phyloP scores from a whole-genome alignment of 179 eudicot genomes.

The Beta lomatogona region DNA sequence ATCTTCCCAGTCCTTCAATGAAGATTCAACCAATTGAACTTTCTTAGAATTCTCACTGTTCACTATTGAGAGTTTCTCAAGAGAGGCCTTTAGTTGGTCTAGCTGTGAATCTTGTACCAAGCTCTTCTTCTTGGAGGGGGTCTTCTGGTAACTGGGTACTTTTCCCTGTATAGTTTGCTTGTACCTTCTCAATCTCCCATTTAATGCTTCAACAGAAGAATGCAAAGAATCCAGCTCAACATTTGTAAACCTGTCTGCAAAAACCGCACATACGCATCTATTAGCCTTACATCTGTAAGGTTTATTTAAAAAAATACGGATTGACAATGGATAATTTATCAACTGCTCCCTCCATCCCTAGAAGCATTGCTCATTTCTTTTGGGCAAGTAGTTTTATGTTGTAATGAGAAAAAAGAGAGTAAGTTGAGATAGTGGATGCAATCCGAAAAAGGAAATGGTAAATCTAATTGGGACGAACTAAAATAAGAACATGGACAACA shows the following conservation, averaged over 20 bases:
- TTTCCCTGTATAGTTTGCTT: conserved; percentile 43
- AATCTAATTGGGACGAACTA: too few species aligned
- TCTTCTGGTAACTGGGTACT: conserved; percentile 37
- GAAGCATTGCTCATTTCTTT: neutral
- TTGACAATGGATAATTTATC: neutral
- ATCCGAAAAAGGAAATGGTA: too few species aligned
- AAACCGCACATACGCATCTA: conserved; percentile 5
- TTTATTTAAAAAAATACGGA: too few species aligned
- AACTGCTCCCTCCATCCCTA: too few species aligned
- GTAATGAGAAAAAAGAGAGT: too few species aligned
- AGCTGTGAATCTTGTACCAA: conserved; percentile 53
- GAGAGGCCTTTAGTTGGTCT: conserved; percentile 60
- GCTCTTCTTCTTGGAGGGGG: conserved; percentile 39
- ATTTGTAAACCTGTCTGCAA: conserved; percentile 70
- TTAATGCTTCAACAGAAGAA: conserved; percentile 75
- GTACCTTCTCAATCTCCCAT: conserved; percentile 67
- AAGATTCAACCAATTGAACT: conserved; percentile 77
- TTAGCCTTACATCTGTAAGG: neutral
- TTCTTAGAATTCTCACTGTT: conserved; percentile 78
- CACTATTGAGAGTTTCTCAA: conserved; percentile 78
- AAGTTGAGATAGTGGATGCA: too few species aligned
- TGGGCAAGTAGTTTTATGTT: too few species aligned
- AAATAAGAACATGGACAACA: too few species aligned
- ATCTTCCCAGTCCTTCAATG: conserved; percentile 46
- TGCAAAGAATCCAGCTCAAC: conserved; percentile 85